Evolutionary conservation across 78 protist genomes (phyloP), one percentile per base, ranked within the genome.

Genomic region (Mastigamoeba balamuthi): DNA sequence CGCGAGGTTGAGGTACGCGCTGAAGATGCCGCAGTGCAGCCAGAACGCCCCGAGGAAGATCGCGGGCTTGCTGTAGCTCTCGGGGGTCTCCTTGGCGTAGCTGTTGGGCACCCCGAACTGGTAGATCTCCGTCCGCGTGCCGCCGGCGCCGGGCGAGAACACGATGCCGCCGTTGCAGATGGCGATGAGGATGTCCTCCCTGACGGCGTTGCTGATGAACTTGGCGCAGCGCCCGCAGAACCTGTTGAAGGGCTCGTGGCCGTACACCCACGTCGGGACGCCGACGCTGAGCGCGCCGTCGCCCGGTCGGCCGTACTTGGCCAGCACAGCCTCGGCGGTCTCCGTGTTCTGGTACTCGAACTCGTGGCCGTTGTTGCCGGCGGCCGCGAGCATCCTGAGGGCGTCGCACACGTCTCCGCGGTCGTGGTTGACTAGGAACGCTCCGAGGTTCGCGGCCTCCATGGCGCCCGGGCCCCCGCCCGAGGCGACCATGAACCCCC

Each of bases 391-490:
- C 23, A 4, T 4, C 66, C 9, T 4, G 23, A 4, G 23, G 23
- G 66, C 2, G 66, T 2, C 30, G 23, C 33, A 4, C 66, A 63
- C 40, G 23, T 2, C 2, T 2, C 2, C 9, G 9, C 9, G 40
- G 9, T 2, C 2, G 40, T 4, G 4, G 66, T 4, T 4, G 23
- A 4, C 23, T 2, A 63, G 4, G 66, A 63, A 48, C 17, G 78
- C 78, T 42, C 78, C 78, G 4, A 1, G 9, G 63, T 74, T 74
- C 40, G 78, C 78, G 30, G 72, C 69, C 40, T 74, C 78, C 78
- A 74, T 74, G 30, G 53, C 3, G 38, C 78, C 78, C 9, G 78
- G 78, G 40, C 78, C 78, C 3, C 78, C 58, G 58, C 58, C 58
- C 17, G 58, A 25, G 58, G 17, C 58, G 17, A 48, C 17, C 33